These are phyloP conservation scores for Lasiodiplodia citricola DNA, from an alignment of 2,329 filamentous ascomycete genomes.

Conservation along the genomic window DNA sequence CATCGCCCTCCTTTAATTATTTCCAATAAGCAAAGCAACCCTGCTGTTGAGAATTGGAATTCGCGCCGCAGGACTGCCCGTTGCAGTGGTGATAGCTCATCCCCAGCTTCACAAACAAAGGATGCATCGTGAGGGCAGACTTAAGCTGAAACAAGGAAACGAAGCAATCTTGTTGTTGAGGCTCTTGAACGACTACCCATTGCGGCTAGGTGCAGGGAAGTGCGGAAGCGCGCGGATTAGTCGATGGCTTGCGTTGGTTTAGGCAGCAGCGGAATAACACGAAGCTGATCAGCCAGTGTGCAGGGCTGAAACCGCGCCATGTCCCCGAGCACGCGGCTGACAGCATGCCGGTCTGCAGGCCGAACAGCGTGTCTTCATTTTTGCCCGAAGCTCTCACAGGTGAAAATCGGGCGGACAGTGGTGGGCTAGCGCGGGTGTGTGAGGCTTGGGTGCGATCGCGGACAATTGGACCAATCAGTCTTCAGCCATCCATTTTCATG, in stretches of 20 bases:
- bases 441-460: background rate
- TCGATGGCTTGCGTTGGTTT: slow-evolving; percentile 6
- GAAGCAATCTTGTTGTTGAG: background rate
- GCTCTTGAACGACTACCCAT: background rate
- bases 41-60: no score
- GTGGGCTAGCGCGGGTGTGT: background rate
- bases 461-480: no score
- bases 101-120: background rate
- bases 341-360: background rate
- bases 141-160: background rate
- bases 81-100: slow-evolving; percentile 5
- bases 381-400: background rate
- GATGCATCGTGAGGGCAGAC: background rate
- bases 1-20: no score
- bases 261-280: slow-evolving; percentile 16
- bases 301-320: slow-evolving; percentile 2
- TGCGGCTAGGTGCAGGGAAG: background rate
- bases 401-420: background rate
- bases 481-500: no score
- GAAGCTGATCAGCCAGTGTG: slow-evolving; percentile 4
- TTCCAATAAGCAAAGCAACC: no score
- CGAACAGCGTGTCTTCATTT: background rate
- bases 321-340: slow-evolving; percentile 14
- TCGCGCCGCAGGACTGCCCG: no score
- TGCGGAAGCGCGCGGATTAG: background rate